Conservation (phyloP, 306 rosid species). For the Quercus variabilis region DNA sequence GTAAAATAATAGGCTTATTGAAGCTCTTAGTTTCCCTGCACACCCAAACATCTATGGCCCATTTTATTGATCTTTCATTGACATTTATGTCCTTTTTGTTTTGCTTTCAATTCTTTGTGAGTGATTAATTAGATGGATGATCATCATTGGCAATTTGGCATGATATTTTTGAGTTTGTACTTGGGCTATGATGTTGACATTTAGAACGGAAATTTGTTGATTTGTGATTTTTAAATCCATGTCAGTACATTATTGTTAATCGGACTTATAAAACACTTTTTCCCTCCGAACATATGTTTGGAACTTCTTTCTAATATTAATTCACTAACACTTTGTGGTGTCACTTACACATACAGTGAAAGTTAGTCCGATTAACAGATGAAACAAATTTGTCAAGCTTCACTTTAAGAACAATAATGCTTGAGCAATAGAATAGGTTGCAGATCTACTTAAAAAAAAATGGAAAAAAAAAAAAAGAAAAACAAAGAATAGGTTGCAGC, state of each 20-base stretch:
- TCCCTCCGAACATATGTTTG: not conserved
- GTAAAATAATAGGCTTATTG: not conserved
- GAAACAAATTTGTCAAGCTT: slow-evolving; percentile 11
- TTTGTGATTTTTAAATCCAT: not conserved
- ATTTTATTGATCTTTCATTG: not conserved
- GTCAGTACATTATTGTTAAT: not conserved
- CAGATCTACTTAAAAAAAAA: too few species aligned
- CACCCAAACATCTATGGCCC: not conserved
- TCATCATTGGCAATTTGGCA: not conserved
- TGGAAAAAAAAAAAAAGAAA: too few species aligned
- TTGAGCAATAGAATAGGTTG: not conserved
- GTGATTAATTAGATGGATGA: not conserved
- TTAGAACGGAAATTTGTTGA: not conserved
- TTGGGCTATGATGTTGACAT: not conserved
- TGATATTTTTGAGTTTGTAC: not conserved
- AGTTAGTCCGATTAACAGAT: slow-evolving; percentile 10
- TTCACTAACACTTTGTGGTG: not conserved
- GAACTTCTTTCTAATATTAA: not conserved
- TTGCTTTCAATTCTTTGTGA: not conserved
- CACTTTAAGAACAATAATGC: not conserved
- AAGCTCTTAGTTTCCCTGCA: not conserved
- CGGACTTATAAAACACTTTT: not conserved
- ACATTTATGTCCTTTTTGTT: not conserved
- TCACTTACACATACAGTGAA: not conserved
- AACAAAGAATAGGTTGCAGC: not conserved